Evolutionary conservation across 805 yeast genomes (phyloP), one percentile per base, ranked within the genome.

Genomic region (Wickerhamiella nectarea): DNA sequence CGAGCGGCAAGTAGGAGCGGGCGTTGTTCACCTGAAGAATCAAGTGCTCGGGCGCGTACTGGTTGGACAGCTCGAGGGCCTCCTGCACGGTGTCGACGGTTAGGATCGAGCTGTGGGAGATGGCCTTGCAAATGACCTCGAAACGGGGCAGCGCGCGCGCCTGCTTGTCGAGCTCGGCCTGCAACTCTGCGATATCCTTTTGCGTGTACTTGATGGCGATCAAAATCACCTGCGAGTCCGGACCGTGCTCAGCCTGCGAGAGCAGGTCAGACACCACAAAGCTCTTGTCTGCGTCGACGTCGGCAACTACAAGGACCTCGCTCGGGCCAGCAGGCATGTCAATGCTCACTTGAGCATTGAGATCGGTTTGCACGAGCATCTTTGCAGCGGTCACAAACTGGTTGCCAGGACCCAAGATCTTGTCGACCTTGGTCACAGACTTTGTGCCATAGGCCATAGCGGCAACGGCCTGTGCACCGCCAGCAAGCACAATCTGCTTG

Each of bases 291-390:
- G 96, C 84, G 37, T 72, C 58, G 47, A 69, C 74, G 61, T 91
- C 99, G 38, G 95, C 94, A 54, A 91, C 69, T 5, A 89, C 99
- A 47, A 91, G 70, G 19, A 91, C 99, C 65, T 91, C 99, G 42
- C 94, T 82, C 22, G 99, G 99, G 8, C 99, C 99, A 20, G 99
- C 99, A 40, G 99, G 99, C 97, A 91, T 89, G 63, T 91, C 99
- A 53, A 91, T 91, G 14, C 95, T 82, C 59, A 95, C 91, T 57
- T 87, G 68, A 6, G 98, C 97, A 50, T 79, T 80, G 1, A 95
- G 82, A 59, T 91, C 98, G 57, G 91, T 93, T 56, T 89, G 91
- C 41, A 93, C 91, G 59, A 80, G 68, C 99, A 91, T 91, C 70
- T 91, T 91, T 35, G 98, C 99, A 35, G 98, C 97, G 15, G 99